phyloP scores from a whole-genome alignment of 2,329 filamentous ascomycete genomes.

The Malbranchea cinnamomea region DNA sequence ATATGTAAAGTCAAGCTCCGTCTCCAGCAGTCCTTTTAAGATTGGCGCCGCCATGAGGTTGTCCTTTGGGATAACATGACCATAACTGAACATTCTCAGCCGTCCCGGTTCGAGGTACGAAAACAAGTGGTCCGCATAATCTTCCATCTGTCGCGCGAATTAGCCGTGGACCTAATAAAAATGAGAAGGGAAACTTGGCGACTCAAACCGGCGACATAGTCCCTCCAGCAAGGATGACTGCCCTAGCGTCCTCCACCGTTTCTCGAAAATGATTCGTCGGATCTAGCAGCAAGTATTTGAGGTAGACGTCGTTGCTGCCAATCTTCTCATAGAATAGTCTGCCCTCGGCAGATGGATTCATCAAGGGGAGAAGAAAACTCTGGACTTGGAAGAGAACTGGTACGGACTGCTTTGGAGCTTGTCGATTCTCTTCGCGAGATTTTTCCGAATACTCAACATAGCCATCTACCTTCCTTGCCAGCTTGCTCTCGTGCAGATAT shows the following conservation, averaged over 20 bases:
- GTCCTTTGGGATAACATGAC: conserved; percentile 74
- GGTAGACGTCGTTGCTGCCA: conserved; percentile 36
- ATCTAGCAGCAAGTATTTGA: conserved; percentile 81
- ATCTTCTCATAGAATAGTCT: conserved; percentile 41
- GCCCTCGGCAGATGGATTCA: conserved; percentile 62
- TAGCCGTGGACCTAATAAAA: conserved; percentile 8
- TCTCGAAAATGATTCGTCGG: conserved; percentile 83
- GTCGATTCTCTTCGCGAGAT: conserved; percentile 13
- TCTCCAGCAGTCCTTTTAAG: conserved; percentile 30
- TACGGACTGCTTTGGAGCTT: conserved; percentile 17
- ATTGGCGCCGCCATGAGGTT: conserved; percentile 72
- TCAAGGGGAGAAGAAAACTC: conserved; percentile 62
- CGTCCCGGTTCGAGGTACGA: conserved; percentile 50
- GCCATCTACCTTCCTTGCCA: conserved; percentile 87
- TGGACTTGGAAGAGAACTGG: conserved; percentile 49
- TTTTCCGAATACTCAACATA: conserved; percentile 51
- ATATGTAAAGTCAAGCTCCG: conserved; percentile 74
- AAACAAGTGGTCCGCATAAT: conserved; percentile 78
- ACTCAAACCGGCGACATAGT: conserved; percentile 71
- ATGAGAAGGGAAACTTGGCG: neutral
- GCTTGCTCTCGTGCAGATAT: conserved; percentile 81
- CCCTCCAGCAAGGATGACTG: conserved; percentile 81
- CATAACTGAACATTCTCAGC: conserved; percentile 75
- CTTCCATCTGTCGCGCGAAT: conserved; percentile 47
- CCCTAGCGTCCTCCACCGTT: conserved; percentile 68